Evolutionary conservation across 768 basidiomycete genomes (phyloP), one percentile per base, ranked within the genome.

Genomic region (Amanita exitialis): DNA sequence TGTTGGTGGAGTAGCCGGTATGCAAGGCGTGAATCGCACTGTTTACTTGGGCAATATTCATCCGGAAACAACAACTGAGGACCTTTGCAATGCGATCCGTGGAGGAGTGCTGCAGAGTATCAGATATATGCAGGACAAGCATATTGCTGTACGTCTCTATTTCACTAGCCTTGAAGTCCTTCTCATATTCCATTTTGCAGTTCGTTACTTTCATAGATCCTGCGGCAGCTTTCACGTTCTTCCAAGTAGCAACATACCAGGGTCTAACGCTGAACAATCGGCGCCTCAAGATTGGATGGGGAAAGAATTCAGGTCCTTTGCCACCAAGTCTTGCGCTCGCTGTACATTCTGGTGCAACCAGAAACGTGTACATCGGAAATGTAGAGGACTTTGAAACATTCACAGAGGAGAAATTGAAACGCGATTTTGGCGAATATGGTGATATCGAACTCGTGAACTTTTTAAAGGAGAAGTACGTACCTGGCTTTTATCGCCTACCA

Each of bases 401-500:
- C 72, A 84, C 72, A 25, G 91, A 95, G 50, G 95, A 95, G 53
- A 83, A 83, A 62, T 76, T 99, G 43, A 87, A 89, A 67, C 73
- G 83, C 45, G 96, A 99, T 70, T 97, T 98, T 70, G 86, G 84
- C 45, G 93, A 93, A 70, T 97, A 79, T 66, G 95, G 95, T 18
- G 95, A 98, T 54, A 93, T 98, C 57, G 95, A 98, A 70, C 79
- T 96, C 49, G 86, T 96, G 66, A 96, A 95, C 66, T 95, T 91
- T 71, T 71, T 95, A 58, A 90, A 86, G 69, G 92, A 95, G 67
- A 94, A 96, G 86, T 87, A 59, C 38, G 88, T 78, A 13, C 3
- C 50, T 28, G 30, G 4, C 27, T 47, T 45, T 48, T 51, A 9
- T 15, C 13, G 4, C 25, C 16, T 16, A 28, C 37, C 37, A 4